A percentile compares a stretch with the other conserved stretches of the same genome.
Conservation (phyloP, 2,329 filamentous ascomycete species). For the Alternaria postmessia region DNA sequence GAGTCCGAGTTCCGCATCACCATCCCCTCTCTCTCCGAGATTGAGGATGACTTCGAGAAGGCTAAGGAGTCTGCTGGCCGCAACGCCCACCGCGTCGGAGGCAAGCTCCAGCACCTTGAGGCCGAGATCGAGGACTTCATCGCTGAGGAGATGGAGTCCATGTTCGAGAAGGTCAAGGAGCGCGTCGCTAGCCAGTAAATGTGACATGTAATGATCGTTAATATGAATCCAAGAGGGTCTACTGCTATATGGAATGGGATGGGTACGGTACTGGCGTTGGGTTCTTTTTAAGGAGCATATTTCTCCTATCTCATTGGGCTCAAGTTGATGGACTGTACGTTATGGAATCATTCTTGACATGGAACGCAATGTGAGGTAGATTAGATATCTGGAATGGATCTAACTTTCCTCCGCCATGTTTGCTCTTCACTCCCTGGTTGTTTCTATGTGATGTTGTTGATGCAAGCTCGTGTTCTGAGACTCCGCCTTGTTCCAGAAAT, state of each 20-base stretch:
- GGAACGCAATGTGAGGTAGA: conserved; percentile 14
- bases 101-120: conserved; percentile 58
- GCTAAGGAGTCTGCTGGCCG: conserved; percentile 50
- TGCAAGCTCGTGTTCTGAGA: no score
- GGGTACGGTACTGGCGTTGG: conserved; percentile 16
- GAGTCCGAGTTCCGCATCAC: conserved; percentile 52
- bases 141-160: conserved; percentile 59
- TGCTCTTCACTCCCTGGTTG: neutral
- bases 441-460: no score
- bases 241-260: conserved; percentile 11
- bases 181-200: conserved; percentile 46
- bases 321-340: conserved; percentile 24
- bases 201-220: conserved; percentile 1
- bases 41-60: conserved; percentile 49
- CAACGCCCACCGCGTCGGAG: conserved; percentile 54
- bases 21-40: conserved; percentile 48
- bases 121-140: conserved; percentile 58
- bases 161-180: conserved; percentile 62
- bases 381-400: conserved; percentile 22
- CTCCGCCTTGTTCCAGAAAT: no score
- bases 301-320: conserved; percentile 15
- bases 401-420: neutral
- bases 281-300: conserved; percentile 16
- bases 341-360: conserved; percentile 7
- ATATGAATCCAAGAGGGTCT: conserved; percentile 9